Conservation (phyloP, 352 stramenopile genomes). For the Chloridella minuta region DNA sequence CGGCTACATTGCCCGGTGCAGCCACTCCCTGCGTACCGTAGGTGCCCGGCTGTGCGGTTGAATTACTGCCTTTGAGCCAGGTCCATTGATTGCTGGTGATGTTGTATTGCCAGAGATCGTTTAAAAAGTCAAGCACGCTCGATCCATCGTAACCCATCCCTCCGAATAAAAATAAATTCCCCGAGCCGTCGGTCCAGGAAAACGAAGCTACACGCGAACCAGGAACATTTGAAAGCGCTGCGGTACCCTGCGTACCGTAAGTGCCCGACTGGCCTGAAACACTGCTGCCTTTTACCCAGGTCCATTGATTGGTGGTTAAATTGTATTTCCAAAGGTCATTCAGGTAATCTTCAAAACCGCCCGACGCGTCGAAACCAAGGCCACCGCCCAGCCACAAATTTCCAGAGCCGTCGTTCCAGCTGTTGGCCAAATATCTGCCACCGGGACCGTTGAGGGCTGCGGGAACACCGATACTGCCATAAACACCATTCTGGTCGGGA, state of each 20-base stretch:
- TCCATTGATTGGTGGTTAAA: neutral
- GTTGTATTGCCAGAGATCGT: neutral
- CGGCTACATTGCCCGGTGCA: neutral
- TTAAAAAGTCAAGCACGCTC: neutral
- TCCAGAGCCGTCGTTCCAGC: neutral
- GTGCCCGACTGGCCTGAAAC: neutral
- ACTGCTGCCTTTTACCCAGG: neutral
- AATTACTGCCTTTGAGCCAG: neutral
- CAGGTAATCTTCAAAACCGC: neutral
- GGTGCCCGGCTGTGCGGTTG: neutral
- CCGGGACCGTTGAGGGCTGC: neutral
- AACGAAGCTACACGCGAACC: neutral
- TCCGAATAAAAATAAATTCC: neutral
- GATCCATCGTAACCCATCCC: neutral
- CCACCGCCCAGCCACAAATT: neutral
- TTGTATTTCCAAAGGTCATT: constrained; percentile 3
- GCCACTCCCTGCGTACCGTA: neutral
- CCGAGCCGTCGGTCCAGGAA: neutral
- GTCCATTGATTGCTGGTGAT: neutral
- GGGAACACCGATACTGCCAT: neutral
- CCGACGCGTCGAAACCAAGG: neutral
- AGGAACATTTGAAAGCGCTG: neutral
- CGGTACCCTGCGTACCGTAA: neutral
- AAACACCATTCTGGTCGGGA: neutral
- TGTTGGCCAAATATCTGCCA: neutral